Conservation (phyloP, 176 grass and related monocot genomes). For the Zoysia pacifica region DNA sequence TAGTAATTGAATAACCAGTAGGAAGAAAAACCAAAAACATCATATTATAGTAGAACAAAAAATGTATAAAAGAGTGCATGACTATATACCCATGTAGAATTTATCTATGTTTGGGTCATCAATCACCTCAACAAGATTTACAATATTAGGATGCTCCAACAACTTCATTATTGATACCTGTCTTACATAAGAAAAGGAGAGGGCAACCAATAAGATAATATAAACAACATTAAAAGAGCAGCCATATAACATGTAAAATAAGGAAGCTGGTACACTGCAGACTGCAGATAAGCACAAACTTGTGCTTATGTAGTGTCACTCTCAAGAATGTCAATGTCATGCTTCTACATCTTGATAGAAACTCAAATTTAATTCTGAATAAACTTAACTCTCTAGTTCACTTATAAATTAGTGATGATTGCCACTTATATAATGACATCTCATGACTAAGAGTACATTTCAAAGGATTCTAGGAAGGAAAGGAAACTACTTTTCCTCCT, state of each 20-base stretch:
- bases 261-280: neutral
- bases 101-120: conserved; percentile 78
- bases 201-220: conserved; percentile 3
- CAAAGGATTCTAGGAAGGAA: neutral
- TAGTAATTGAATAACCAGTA: neutral
- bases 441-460: neutral
- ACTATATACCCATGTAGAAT: conserved; percentile 84
- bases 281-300: neutral
- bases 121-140: conserved; percentile 98
- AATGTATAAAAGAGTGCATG: neutral
- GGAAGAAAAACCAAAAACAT: neutral
- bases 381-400: neutral
- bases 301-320: neutral
- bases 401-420: neutral
- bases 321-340: neutral
- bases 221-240: neutral
- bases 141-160: conserved; percentile 90
- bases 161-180: conserved; percentile 97
- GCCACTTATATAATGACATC: neutral
- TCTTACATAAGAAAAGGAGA: conserved; percentile 23
- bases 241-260: conserved; percentile 7
- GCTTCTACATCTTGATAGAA: conserved; percentile 9
- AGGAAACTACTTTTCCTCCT: conserved; percentile 11
- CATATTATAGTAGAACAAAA: conserved; percentile 3
- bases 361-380: neutral